Evolutionary conservation across 1,284 basidiomycete species (phyloP).

Genomic region (Papiliotrema laurentii): DNA sequence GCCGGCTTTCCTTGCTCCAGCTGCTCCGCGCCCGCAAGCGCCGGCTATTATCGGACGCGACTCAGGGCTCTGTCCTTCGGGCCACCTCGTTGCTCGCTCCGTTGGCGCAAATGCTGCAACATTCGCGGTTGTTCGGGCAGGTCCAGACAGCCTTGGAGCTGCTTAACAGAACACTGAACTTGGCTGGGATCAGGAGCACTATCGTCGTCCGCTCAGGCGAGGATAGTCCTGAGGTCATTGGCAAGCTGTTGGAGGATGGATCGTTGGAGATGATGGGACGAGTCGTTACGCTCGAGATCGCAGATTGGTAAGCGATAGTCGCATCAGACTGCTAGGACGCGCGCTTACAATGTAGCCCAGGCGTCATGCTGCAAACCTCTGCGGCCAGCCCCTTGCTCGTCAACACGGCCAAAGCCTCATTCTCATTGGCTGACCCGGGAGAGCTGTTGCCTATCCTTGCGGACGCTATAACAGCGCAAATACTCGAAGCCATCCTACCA

Average conservation of each 20-base stretch:
- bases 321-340: background rate
- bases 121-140: background rate
- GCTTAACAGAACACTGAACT: background rate
- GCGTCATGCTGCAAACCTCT: conserved; percentile 3
- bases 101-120: conserved; percentile 7
- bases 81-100: conserved; percentile 25
- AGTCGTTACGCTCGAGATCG: background rate
- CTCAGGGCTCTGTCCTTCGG: background rate
- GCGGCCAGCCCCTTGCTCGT: conserved; percentile 3
- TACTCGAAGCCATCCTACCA: conserved; percentile 4
- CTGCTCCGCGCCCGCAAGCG: conserved; percentile 30
- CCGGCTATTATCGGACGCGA: conserved; percentile 12
- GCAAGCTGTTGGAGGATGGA: background rate
- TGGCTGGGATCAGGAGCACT: background rate
- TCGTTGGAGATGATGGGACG: background rate
- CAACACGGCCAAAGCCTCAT: conserved; percentile 14
- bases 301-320: conserved; percentile 5
- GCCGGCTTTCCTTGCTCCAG: conserved; percentile 29
- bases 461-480: conserved; percentile 13
- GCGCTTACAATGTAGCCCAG: conserved; percentile 1
- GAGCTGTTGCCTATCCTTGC: conserved; percentile 11
- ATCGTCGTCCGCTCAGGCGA: background rate
- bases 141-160: background rate
- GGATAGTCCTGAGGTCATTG: background rate
- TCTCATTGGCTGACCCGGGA: conserved; percentile 16